phyloP scores from a whole-genome alignment of 2,329 filamentous ascomycete genomes.

The Xylaria sp. region DNA sequence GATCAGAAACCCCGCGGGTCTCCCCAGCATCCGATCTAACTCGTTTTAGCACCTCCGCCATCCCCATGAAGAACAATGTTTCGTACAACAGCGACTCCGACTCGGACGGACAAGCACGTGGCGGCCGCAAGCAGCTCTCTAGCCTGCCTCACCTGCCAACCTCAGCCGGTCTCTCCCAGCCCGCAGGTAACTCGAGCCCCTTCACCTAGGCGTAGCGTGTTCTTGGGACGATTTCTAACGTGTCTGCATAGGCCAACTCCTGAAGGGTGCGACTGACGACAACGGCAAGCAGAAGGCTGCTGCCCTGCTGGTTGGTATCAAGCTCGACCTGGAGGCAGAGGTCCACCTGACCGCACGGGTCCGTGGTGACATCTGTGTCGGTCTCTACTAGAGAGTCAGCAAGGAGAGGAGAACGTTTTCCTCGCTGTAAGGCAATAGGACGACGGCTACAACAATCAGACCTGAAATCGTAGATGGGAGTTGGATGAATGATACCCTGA shows the following conservation, averaged over 20 bases:
- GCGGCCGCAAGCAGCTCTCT: constrained; percentile 31
- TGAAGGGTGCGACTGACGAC: constrained; percentile 60
- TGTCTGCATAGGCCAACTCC: constrained; percentile 49
- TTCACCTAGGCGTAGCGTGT: constrained; percentile 16
- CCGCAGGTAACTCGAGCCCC: constrained; percentile 33
- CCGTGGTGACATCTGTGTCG: constrained; percentile 63
- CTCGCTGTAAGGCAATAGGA: too few relatives aligned
- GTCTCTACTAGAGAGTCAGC: constrained; percentile 49
- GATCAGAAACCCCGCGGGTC: neutral
- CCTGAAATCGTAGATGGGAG: constrained; percentile 13
- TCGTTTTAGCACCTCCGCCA: constrained; percentile 23
- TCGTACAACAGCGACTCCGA: constrained; percentile 41
- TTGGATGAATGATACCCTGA: constrained; percentile 13
- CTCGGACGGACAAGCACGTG: constrained; percentile 40
- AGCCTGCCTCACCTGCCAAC: constrained; percentile 29
- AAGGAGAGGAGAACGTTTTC: constrained; percentile 7
- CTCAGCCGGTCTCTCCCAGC: constrained; percentile 30
- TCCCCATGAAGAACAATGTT: constrained; percentile 36
- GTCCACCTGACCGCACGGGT: constrained; percentile 63
- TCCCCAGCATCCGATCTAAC: constrained; percentile 14
- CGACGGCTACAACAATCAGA: constrained; percentile 6
- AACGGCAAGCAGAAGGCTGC: constrained; percentile 61
- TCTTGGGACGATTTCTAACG: neutral
- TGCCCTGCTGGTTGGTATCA: constrained; percentile 63
- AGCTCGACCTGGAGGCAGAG: constrained; percentile 65